These are phyloP conservation scores for Zopfia rhizophila DNA, from an alignment of 2,329 filamentous ascomycete species.

Conservation along the genomic window DNA sequence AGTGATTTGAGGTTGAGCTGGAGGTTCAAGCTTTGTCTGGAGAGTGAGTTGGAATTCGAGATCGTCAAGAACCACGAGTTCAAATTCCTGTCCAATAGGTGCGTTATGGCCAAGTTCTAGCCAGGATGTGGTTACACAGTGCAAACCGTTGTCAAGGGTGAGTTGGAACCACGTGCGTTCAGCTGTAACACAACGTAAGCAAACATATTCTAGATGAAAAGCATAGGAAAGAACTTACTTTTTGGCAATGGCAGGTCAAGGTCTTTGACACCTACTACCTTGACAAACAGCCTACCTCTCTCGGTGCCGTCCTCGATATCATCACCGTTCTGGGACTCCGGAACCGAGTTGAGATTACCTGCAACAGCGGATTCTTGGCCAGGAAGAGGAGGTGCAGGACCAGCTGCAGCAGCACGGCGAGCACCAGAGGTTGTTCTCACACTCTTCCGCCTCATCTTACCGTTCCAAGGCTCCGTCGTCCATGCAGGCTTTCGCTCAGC, in stretches of 20 bases:
- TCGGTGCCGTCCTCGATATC: conserved; percentile 82
- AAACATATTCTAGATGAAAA: conserved; percentile 1
- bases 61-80: conserved; percentile 95
- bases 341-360: conserved; percentile 69
- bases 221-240: conserved; percentile 68
- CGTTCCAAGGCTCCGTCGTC: conserved; percentile 98
- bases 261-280: conserved; percentile 98
- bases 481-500: conserved; percentile 79
- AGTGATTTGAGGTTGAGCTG: conserved; percentile 60
- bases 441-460: conserved; percentile 75
- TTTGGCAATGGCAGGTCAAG: conserved; percentile 89
- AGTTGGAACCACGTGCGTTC: conserved; percentile 95
- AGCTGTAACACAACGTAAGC: conserved; percentile 61
- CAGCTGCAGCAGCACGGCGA: conserved; percentile 69
- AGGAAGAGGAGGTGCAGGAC: conserved; percentile 82
- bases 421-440: conserved; percentile 67
- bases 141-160: conserved; percentile 96
- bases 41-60: conserved; percentile 98
- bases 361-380: conserved; percentile 85
- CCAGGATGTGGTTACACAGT: conserved; percentile 97
- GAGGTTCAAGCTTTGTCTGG: conserved; percentile 90
- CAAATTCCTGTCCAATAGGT: conserved; percentile 97
- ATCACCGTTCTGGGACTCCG: conserved; percentile 73
- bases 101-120: conserved; percentile 90
- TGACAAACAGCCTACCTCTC: conserved; percentile 91